Base-by-base conservation (phyloP, 2,329 filamentous ascomycete genomes). In the Colletotrichum spinosum region DNA sequence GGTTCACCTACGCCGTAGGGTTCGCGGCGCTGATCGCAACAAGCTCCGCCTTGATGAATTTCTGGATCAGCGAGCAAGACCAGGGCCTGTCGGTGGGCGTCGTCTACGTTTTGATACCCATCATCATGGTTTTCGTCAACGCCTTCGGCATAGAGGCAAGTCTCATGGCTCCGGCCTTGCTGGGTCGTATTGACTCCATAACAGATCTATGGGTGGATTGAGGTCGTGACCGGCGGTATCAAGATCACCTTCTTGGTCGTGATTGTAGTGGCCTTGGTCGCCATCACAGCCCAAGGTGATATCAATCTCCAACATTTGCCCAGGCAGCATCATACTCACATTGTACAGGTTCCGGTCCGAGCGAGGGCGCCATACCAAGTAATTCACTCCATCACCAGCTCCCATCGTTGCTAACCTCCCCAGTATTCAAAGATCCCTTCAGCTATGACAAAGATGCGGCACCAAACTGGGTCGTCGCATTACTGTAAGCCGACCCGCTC, bases 121-220 rank as follows among this genome's bases (percentile, higher is more conserved):
- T 53, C 37, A 37, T 41, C 2, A 44, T 38, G 33, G 41, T 53
- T 9, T 34, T 35, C 15, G 48, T 51, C 10, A 51, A 51, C 13
- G 25, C 48, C 10, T 51, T 37, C 13, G 48, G 48, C 4, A 51
- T 51, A 15, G 34, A 51, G 12, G 48, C 35, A 15, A 8, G 33
- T 37, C 25, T 4, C 25, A 25, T 25, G 25, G 25, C 25, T 25
- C 25, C 4, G 25, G 25, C 25, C 25, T 25, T 25, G 25, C 25
- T 25, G 25, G 25, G 25, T 25, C 25, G 25, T 25, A 25, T 25
- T 25, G 25, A 25, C 25, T 25, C n/a, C 8, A 8, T 15, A 7
- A 6, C 6, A 75, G 73, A 67, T 70, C 10, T 75, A 74, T 63
- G 73, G 74, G 10, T 70, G 70, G 65, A 65, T 75, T 17, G 74